Evolutionary conservation across 2,329 filamentous ascomycete genomes (phyloP), one percentile per base, ranked within the genome.

Genomic region (Beauveria caledonica): DNA sequence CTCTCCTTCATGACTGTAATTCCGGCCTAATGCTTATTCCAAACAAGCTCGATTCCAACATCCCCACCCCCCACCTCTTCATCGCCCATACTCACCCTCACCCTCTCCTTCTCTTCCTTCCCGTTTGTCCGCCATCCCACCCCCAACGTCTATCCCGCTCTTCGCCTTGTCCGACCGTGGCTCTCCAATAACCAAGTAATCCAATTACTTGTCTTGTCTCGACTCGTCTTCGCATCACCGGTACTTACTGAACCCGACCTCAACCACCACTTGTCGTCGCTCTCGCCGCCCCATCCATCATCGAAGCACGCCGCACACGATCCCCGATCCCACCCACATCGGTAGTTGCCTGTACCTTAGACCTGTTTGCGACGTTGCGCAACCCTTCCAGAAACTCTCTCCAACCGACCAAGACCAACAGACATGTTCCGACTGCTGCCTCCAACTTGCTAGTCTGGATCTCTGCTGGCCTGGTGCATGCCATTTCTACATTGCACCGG

Each of bases 311-410:
- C 36, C 46, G 46, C 46, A 44, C 36, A 45, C 45, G 25, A 51
- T 58, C 56, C 45, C 56, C 56, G 45, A 58, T 58, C 45, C 46
- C 17, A 27, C 48, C 56, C 36, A 51, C 25, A 58, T 60, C 49
- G 39, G 40, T 45, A 27, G 33, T n/a, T 36, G 55, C 46, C 29
- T 27, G 15, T 13, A 57, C 23, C 5, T 39, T 17, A 25, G 5
- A 45, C 19, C 49, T 25, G 40, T 40, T 36, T 19, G 19, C 40
- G 19, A 36, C 49, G 9, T 27, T 48, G 57, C 45, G 49, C 49
- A 48, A 59, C 33, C 36, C 45, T 36, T n/a, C 23, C 39, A 11
- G 13, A 3, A 15, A 7, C 11, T 39, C 25, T 44, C 25, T 25
- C 17, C 36, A 11, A 36, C 23, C 23, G 11, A 27, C 17, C 13